phyloP scores from a whole-genome alignment of 192 early-diverging fungal species.

The Phycomyces nitens region DNA sequence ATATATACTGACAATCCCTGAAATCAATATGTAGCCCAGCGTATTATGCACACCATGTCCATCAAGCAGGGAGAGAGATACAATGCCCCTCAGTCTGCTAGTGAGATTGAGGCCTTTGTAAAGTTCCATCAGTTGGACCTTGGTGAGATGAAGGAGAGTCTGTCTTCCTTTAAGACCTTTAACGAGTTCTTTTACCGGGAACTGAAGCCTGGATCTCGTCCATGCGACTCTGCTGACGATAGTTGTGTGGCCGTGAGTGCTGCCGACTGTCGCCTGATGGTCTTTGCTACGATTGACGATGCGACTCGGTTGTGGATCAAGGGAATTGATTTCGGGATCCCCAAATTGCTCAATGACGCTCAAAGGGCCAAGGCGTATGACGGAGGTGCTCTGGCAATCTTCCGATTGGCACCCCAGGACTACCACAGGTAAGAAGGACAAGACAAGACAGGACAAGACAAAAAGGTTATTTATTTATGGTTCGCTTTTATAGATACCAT shows the following conservation, averaged over 20 bases:
- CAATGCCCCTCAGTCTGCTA: conserved; percentile 56
- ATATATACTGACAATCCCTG: no score
- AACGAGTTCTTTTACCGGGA: conserved; percentile 88
- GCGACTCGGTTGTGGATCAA: conserved; percentile 80
- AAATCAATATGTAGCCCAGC: no score
- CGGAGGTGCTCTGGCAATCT: conserved; percentile 66
- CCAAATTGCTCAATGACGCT: conserved; percentile 53
- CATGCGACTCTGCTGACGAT: conserved; percentile 40
- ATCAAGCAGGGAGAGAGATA: conserved; percentile 71
- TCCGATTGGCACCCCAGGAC: conserved; percentile 80
- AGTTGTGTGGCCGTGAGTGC: conserved; percentile 58
- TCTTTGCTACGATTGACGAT: conserved; percentile 59
- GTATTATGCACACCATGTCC: conserved; percentile 44
- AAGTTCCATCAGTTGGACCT: conserved; percentile 65
- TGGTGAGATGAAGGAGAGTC: conserved; percentile 63
- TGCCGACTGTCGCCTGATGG: conserved; percentile 73
- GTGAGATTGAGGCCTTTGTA: conserved; percentile 70
- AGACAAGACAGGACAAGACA: neutral
- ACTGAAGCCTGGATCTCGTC: conserved; percentile 63
- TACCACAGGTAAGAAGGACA: conserved; percentile 62
- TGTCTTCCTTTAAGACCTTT: conserved; percentile 67
- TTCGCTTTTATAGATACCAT: conserved; percentile 49
- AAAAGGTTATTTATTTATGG: neutral
- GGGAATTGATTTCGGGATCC: conserved; percentile 68
- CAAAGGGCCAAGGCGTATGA: conserved; percentile 47